Conservation (phyloP, 2,329 filamentous ascomycete species). For the Aspergillus clavatus region DNA sequence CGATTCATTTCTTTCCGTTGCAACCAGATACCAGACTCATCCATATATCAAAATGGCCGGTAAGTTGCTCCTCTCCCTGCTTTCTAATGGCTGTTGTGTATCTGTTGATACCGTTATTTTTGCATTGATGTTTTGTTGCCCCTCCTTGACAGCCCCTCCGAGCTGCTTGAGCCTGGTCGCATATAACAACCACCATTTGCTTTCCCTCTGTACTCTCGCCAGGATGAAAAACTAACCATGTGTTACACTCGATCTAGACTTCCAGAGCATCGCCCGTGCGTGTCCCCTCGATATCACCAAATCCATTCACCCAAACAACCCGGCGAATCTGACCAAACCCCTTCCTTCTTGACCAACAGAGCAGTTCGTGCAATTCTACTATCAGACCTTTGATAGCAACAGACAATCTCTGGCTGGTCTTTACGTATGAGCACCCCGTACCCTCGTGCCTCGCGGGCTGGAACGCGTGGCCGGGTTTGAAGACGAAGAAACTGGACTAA, state of each 20-base stretch:
- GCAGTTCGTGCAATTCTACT: constrained; percentile 88
- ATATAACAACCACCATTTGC: background rate
- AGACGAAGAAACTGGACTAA: constrained; percentile 7
- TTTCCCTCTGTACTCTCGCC: too few relatives aligned
- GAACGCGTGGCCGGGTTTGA: too few relatives aligned
- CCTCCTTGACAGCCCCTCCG: constrained; percentile 20
- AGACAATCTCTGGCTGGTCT: constrained; percentile 62
- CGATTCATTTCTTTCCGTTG: constrained; percentile 10
- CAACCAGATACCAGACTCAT: constrained; percentile 3
- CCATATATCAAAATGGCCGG: constrained; percentile 31
- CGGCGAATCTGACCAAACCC: constrained; percentile 2
- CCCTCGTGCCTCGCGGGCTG: background rate
- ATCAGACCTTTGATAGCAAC: constrained; percentile 75
- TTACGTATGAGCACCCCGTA: constrained; percentile 63
- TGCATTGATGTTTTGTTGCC: constrained; percentile 15
- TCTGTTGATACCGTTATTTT: background rate
- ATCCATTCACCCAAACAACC: background rate
- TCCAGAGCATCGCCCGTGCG: constrained; percentile 38
- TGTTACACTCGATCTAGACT: constrained; percentile 32
- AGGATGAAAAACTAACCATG: too few relatives aligned
- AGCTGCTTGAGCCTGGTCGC: constrained; percentile 2
- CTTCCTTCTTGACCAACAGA: constrained; percentile 49
- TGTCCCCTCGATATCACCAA: constrained; percentile 8
- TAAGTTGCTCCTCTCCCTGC: constrained; percentile 20
- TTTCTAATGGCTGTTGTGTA: background rate